Evolutionary conservation across 2,329 filamentous ascomycete species (phyloP), one percentile per base, ranked within the genome.

Genomic region (Pseudocercospora crystallina): DNA sequence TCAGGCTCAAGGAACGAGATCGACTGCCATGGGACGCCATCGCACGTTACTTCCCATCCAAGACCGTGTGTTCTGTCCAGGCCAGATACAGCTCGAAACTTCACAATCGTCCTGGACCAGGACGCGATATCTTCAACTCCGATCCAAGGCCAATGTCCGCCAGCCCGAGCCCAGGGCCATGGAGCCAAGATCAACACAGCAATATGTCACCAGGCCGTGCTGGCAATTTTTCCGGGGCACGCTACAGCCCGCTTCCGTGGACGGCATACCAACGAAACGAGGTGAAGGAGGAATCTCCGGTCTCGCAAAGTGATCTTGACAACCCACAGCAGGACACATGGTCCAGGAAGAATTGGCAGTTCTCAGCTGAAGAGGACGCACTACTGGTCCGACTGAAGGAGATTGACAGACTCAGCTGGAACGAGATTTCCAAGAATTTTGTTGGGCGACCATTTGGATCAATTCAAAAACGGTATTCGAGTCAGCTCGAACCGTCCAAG

Each of bases 131-230:
- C 46, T 63, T 30, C 55, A 61, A 47, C 53, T 33, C 17, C 32
- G 47, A 47, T 10, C 36, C 43, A 37, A 56, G 43, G 7, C 51
- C 54, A 42, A 56, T 14, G 17, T 13, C 20, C 33, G 8, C 13
- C 13, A 33, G 17, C 33, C 41, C 31, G 8, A 42, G 53, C 5
- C 49, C 14, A 11, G 20, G 20, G 4, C 32, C 36, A 57, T 72
- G 70, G 43, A 66, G 56, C 5, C 51, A 60, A 32, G 65, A 67
- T 36, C 68, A 72, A 14, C 63, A 71, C 32, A 56, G 57, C 7
- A 43, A 26, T 5, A 40, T 47, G 2, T 34, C 64, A 13, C 55
- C 54, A 7, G 52, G 49, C 3, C 49, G 46, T 40, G 58, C 52
- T 13, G 35, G 50, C 5, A 39, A 43, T 20, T 42, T 48, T 31